Evolutionary conservation across 2,329 filamentous ascomycete genomes (phyloP).

Genomic region (Colletotrichum sp.): DNA sequence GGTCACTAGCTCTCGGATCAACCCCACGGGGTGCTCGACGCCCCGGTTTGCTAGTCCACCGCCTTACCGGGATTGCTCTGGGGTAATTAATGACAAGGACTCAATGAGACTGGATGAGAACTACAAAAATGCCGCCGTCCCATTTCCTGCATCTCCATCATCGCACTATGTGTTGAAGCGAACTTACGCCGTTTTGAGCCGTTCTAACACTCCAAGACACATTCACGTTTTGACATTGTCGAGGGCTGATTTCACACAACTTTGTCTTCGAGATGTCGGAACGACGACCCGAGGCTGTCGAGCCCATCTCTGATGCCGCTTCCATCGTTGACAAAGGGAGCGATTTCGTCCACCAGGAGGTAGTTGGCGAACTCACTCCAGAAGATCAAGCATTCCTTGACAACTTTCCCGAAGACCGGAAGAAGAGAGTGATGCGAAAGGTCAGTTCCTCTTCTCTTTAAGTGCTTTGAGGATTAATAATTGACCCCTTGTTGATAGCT

Average conservation of each 20-base stretch:
- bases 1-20: not conserved
- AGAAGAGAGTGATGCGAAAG: not conserved
- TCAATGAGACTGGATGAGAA: not conserved
- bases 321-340: not conserved
- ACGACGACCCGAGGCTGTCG: not conserved
- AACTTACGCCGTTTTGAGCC: not conserved
- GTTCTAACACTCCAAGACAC: fast-evolving
- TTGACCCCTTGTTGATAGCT: not conserved
- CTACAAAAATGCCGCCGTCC: not conserved
- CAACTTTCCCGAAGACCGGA: not conserved
- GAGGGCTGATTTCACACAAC: not conserved
- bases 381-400: not conserved
- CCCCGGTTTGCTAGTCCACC: not conserved
- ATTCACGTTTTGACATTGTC: not conserved
- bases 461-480: fast-evolving
- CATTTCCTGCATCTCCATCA: not conserved
- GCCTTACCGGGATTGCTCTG: not conserved
- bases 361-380: not conserved
- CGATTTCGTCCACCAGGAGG: not conserved
- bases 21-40: not conserved
- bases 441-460: not conserved
- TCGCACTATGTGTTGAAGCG: not conserved
- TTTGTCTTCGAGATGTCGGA: not conserved
- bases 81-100: not conserved
- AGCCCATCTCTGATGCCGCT: not conserved